Base-by-base conservation (phyloP, 1,284 basidiomycete genomes). In the Moesziomyces antarcticus region DNA sequence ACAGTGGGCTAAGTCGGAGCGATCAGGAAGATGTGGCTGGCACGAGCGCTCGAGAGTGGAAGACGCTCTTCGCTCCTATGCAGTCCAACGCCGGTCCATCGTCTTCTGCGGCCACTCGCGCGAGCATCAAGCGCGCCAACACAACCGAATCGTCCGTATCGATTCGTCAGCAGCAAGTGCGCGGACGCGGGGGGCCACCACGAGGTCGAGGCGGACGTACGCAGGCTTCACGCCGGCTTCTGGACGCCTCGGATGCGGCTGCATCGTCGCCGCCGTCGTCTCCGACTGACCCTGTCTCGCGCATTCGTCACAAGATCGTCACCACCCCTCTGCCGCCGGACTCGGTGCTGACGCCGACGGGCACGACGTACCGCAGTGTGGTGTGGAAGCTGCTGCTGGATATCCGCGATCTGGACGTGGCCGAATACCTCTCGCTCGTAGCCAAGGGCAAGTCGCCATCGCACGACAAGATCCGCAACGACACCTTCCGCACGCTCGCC, bases 401-500 rank as follows among this genome's bases (percentile, higher is more conserved):
- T 35, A 66, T 77, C 6, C 43, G 56, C n/a, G 7, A 20, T 2
- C 62, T 75, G 30, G 64, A 74, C 35, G 55, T 76, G 7, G 22
- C 67, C 3, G 50, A 55, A 1, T 81, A 79, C 52, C 73, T 80
- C 41, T 50, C 51, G 8, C 68, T 81, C 18, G 65, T 81, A 5
- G 33, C 73, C 4, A 69, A 64, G n/a, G 79, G 78, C 16, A 65
- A 55, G 24, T 80, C 78, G 6, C 54, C 71, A 1, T 68, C 71
- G 27, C 76, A 78, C 56, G 75, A 77, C 20, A 85, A 88, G 85
- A 85, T 88, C 78, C 85, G 86, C 33, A 88, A 88, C 77, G 88
- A 88, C 73, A 84, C 83, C 33, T 85, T 86, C 78, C 93, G 96
- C 56, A 99, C 96, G 11, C 86, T 99, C 22, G 94, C 95, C 2